These are phyloP conservation scores for Neonectria sp. DNA, from an alignment of 2,329 filamentous ascomycete species.

Conservation along the genomic window DNA sequence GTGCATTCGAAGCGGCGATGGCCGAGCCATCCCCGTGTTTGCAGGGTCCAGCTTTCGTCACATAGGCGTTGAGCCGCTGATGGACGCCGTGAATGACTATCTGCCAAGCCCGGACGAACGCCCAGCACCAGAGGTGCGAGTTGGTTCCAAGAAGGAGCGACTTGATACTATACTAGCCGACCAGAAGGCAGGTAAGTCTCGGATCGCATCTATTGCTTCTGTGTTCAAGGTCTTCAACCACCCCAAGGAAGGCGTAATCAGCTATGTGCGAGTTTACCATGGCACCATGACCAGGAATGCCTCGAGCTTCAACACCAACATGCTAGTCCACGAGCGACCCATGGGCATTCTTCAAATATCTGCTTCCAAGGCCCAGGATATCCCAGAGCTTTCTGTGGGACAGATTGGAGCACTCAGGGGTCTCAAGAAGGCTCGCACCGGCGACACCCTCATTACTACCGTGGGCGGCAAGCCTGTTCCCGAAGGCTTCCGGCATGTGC, in stretches of 20 bases:
- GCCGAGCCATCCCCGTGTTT: constrained; percentile 87
- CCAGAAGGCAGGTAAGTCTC: constrained; percentile 54
- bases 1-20: constrained; percentile 77
- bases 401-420: constrained; percentile 96
- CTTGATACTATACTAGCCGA: constrained; percentile 58
- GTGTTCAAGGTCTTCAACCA: constrained; percentile 98
- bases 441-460: constrained; percentile 90
- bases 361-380: constrained; percentile 87
- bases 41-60: constrained; percentile 94
- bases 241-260: constrained; percentile 85
- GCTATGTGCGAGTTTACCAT: constrained; percentile 93
- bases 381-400: constrained; percentile 83
- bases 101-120: constrained; percentile 87
- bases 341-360: constrained; percentile 91
- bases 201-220: constrained; percentile 69
- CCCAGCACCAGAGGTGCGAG: constrained; percentile 82
- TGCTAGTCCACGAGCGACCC: constrained; percentile 83
- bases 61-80: constrained; percentile 91
- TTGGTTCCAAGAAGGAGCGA: constrained; percentile 67
- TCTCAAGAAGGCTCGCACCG: constrained; percentile 91
- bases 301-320: constrained; percentile 88
- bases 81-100: constrained; percentile 91
- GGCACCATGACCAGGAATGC: constrained; percentile 83
- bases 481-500: constrained; percentile 79
- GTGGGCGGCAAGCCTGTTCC: constrained; percentile 74